Evolutionary conservation across 768 basidiomycete genomes (phyloP), one percentile per base, ranked within the genome.

Genomic region (Imleria badia): DNA sequence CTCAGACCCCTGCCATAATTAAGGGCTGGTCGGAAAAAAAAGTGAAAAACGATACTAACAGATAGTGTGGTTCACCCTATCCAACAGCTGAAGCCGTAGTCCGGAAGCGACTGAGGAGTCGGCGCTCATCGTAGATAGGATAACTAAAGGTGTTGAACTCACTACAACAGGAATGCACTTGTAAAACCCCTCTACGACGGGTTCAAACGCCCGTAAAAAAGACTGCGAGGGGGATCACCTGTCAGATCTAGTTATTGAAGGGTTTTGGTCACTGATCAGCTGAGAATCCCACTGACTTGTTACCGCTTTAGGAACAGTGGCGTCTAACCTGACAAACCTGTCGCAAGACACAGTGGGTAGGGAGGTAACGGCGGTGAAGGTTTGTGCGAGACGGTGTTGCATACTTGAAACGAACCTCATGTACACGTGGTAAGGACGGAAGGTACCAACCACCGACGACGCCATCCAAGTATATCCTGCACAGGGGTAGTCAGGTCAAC

Each of bases 351-450:
- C 36, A 26, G 36, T 23, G 29, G 26, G 43, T 45, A 26, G 44
- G 58, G 41, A 29, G 31, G 41, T 20, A 31, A 54, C 34, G 43
- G 52, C 36, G 45, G 34, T 54, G 29, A 44, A 22, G 36, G 40
- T 23, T 22, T 36, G 46, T 34, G 47, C 22, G 30, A 46, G 44
- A 48, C 4, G 9, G 15, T 19, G 31, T 35, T 12, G 19, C 35
- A 54, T 23, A 35, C 39, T 30, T 20, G 23, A 19, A 30, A 36
- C 26, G 23, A 30, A 46, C 54, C 33, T 31, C 45, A 33, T 29
- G 52, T 45, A 29, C n/a, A n/a, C 38, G 54, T 63, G 54, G 60
- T 42, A 56, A 58, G 35, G 42, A 54, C 66, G 64, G 67, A 54
- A 30, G 54, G 2, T 43, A 11, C 49, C 20, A 64, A 64, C 36